Evolutionary conservation across 176 grass and related monocot species (phyloP), one percentile per base, ranked within the genome.

Genomic region (Hsuehochloa calcarea): DNA sequence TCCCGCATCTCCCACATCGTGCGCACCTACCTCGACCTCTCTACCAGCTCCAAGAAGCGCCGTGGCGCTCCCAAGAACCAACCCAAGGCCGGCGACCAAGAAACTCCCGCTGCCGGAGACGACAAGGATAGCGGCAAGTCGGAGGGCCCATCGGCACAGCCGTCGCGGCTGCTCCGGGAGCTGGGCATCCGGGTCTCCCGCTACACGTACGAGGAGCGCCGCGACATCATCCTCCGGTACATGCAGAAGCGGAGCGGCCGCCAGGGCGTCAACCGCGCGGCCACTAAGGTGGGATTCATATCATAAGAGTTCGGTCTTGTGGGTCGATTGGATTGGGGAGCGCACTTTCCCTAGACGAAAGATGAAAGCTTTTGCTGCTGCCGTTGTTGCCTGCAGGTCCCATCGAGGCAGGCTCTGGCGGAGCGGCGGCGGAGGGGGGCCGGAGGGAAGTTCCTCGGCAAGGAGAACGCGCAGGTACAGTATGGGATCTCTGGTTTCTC

Each of bases 171-270:
- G 43, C 87, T 95, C 29, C 83, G 96, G 44, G 96, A 98, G 87
- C 93, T 98, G 81, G 91, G 93, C 26, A 74, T 98, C 43, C 79
- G 91, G 60, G 93, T 98, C 70, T 93, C 85, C 25, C 90, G 93
- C 84, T 98, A 95, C 90, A 92, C 91, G 47, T 86, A 93, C 74
- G 96, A 98, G 88, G 93, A 95, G 80, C 94, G 96, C 76, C 94
- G 93, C 72, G 93, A 95, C 84, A 95, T 98, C 86, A 92, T 98
- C 85, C 80, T 90, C 49, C 94, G 92, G 76, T 98, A 98, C 89
- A 95, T 93, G 93, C 91, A 98, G 85, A 98, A 98, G 88, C 90
- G 96, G 80, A 93, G 86, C 80, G 90, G 70, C 64, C 91, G 96
- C 73, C 93, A 92, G 91, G 83, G 74, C 49, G 78, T 92, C 22